phyloP scores from a whole-genome alignment of 1,139 yeast genomes.

The Yamadazyma dendronema region DNA sequence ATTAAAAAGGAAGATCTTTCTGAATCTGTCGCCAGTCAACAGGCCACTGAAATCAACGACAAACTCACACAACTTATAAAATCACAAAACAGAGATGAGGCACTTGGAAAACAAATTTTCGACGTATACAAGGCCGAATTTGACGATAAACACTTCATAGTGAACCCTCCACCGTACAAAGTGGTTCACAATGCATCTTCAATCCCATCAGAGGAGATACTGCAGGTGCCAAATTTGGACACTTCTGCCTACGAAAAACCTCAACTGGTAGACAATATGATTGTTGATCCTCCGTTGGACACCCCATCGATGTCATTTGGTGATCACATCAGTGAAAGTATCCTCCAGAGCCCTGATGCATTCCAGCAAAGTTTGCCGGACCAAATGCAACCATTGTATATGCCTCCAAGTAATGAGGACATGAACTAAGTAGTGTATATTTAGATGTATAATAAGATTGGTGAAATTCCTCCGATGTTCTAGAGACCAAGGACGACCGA shows the following conservation, averaged over 20 bases:
- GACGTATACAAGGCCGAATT: conserved; percentile 17
- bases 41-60: conserved; percentile 9
- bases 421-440: too few relatives aligned
- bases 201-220: conserved; percentile 19
- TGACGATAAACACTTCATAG: conserved; percentile 16
- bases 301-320: background rate
- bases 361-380: background rate
- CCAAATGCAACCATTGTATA: background rate
- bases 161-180: conserved; percentile 8
- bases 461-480: background rate
- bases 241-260: conserved; percentile 18
- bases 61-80: conserved; percentile 20
- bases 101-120: conserved; percentile 16
- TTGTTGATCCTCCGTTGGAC: too few relatives aligned
- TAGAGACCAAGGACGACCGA: conserved; percentile 23
- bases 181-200: conserved; percentile 6
- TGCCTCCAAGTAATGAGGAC: conserved; percentile 4
- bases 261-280: background rate
- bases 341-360: background rate
- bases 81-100: conserved; percentile 10
- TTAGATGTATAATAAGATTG: background rate
- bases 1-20: too few relatives aligned
- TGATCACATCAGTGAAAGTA: background rate
- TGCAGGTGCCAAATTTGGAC: conserved; percentile 27
- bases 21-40: too few relatives aligned